phyloP scores from a whole-genome alignment of 1,284 basidiomycete species.

The Tremellales sp. region DNA sequence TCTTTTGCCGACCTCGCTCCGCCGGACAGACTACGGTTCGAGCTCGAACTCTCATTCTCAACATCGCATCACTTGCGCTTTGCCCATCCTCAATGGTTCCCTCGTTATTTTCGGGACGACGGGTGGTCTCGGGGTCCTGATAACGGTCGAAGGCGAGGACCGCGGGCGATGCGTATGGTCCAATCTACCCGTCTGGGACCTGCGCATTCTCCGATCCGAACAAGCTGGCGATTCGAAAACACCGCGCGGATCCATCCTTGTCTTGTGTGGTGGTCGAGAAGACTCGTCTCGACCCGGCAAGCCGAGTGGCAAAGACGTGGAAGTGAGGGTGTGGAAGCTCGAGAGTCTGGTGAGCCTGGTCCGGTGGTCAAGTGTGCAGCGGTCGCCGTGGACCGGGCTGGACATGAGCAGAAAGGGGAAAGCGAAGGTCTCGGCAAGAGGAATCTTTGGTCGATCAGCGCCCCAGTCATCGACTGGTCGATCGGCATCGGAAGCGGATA shows the following conservation, averaged over 20 bases:
- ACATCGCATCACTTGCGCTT: conserved; percentile 9
- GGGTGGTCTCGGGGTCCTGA: conserved; percentile 9
- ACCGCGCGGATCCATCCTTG: conserved; percentile 9
- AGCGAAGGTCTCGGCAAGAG: conserved; percentile 6
- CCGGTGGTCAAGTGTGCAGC: conserved; percentile 7
- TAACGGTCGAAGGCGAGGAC: conserved; percentile 6
- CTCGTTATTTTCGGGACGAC: conserved; percentile 16
- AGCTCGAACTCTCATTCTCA: conserved; percentile 8
- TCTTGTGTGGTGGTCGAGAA: conserved; percentile 13
- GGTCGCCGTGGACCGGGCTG: conserved; percentile 7
- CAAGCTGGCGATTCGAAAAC: conserved; percentile 2
- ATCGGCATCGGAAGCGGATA: not conserved
- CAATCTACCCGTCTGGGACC: conserved; percentile 18
- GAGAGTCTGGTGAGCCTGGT: conserved; percentile 12
- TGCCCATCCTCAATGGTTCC: conserved; percentile 7
- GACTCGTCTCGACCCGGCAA: conserved; percentile 6
- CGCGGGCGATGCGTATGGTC: conserved; percentile 12
- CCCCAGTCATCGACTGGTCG: not conserved
- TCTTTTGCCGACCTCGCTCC: conserved; percentile 9
- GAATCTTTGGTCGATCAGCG: conserved; percentile 1
- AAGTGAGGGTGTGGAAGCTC: conserved; percentile 13
- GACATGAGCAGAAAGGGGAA: not conserved
- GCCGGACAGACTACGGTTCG: conserved; percentile 12
- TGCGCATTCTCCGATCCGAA: conserved; percentile 6
- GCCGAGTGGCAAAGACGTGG: conserved; percentile 8